Percentiles rank a stretch among this genome's conserved stretches.
Conservation (phyloP, 768 basidiomycete species). For the Obba rivulosa region DNA sequence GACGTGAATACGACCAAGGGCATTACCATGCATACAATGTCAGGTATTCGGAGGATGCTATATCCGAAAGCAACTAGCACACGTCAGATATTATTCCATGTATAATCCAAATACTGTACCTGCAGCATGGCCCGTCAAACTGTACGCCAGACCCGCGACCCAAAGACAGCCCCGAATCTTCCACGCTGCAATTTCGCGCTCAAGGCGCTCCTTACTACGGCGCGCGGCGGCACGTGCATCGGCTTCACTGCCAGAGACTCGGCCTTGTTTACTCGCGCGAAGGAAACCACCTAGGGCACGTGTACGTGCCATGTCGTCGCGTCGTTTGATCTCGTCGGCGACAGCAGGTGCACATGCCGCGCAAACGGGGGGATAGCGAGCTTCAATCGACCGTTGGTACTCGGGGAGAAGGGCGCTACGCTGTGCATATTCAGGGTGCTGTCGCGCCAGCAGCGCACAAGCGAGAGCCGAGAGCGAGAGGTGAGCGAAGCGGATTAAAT, state of each 20-base stretch:
- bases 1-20: constrained; percentile 53
- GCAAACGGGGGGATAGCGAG: constrained; percentile 88
- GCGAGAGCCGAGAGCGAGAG: constrained; percentile 3
- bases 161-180: constrained; percentile 64
- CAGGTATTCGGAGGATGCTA: constrained; percentile 2
- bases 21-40: constrained; percentile 19
- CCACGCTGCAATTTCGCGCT: constrained; percentile 59
- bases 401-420: constrained; percentile 60
- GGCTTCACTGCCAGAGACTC: constrained; percentile 15
- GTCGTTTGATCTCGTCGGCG: constrained; percentile 72
- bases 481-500: background rate
- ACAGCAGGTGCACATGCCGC: constrained; percentile 68
- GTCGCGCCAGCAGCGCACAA: constrained; percentile 3
- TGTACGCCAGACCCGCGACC: constrained; percentile 38
- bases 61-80: constrained; percentile 6
- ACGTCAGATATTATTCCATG: background rate
- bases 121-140: constrained; percentile 9
- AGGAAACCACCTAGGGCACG: constrained; percentile 71
- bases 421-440: constrained; percentile 70
- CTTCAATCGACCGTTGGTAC: constrained; percentile 70
- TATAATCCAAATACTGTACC: constrained; percentile 8
- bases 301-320: constrained; percentile 77
- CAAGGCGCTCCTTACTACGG: constrained; percentile 38
- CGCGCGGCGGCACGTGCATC: constrained; percentile 37
- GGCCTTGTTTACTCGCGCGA: constrained; percentile 43